Percentiles rank a stretch among this genome's conserved stretches.
phyloP scores from a whole-genome alignment of 495 filamentous ascomycete genomes.

The Xylaria venustula region DNA sequence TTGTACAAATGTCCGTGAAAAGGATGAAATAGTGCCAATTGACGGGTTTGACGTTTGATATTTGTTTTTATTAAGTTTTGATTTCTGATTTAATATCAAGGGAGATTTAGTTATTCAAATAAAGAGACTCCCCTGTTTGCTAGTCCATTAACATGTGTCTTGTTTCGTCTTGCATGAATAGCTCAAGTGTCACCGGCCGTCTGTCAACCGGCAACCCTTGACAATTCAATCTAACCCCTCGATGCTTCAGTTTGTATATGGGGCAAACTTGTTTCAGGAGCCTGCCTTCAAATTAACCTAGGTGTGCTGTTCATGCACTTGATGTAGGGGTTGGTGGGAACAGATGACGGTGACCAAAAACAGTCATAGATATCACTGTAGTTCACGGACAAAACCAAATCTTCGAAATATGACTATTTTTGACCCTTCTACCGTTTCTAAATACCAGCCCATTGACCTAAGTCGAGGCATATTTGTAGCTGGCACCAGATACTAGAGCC shows the following conservation, averaged over 20 bases:
- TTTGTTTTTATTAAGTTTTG: not conserved
- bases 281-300: no score
- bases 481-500: not conserved
- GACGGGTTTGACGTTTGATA: not conserved
- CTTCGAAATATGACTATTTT: no score
- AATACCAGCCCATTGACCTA: no score
- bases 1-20: not conserved
- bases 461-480: no score
- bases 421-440: no score
- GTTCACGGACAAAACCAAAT: no score
- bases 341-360: no score
- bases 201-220: conserved; percentile 7
- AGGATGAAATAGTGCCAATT: not conserved
- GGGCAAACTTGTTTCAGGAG: not conserved
- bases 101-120: not conserved
- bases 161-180: not conserved
- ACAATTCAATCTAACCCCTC: not conserved
- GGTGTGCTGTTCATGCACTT: no score
- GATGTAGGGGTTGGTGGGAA: no score
- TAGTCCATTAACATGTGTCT: not conserved
- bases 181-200: conserved; percentile 13
- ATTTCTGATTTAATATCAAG: not conserved
- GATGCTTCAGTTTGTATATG: not conserved
- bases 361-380: no score
- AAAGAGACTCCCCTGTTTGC: not conserved